Evolutionary conservation across 495 filamentous ascomycete species (phyloP).

Genomic region (Neurospora sp.): DNA sequence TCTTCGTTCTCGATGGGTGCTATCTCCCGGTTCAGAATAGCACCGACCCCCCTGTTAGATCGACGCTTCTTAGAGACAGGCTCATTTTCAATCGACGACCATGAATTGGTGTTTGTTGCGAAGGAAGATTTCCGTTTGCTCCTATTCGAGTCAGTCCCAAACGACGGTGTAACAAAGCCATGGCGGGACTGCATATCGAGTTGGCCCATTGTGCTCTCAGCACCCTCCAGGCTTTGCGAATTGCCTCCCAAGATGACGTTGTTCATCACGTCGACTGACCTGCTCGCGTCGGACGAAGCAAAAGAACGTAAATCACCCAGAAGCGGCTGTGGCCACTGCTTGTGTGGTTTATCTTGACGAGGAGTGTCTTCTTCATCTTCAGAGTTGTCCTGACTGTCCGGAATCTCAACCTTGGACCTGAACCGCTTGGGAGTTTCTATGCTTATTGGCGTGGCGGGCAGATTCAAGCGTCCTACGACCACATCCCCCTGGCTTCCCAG

Average conservation of each 20-base stretch:
- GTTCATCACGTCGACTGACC: slow-evolving; percentile 25
- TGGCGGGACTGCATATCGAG: slow-evolving; percentile 33
- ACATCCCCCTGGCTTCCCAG: slow-evolving; percentile 49
- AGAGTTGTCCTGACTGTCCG: slow-evolving; percentile 20
- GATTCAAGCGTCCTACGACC: slow-evolving; percentile 31
- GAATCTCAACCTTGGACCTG: slow-evolving; percentile 23
- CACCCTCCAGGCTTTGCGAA: slow-evolving; percentile 35
- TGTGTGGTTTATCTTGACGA: slow-evolving; percentile 10
- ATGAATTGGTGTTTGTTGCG: slow-evolving; percentile 28
- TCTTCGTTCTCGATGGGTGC: slow-evolving; percentile 19
- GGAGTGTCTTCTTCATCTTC: slow-evolving; percentile 7
- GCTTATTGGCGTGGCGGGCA: slow-evolving; percentile 26
- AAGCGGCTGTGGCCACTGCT: slow-evolving; percentile 9
- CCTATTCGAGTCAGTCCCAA: slow-evolving; percentile 12
- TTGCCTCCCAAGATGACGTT: slow-evolving; percentile 24
- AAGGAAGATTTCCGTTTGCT: slow-evolving; percentile 37
- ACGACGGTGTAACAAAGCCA: slow-evolving; percentile 15
- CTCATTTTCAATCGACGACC: slow-evolving; percentile 13
- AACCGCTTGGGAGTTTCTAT: slow-evolving; percentile 24
- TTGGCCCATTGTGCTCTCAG: slow-evolving; percentile 32
- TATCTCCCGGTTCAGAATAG: neutral
- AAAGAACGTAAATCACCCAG: slow-evolving; percentile 5
- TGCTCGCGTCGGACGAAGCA: slow-evolving; percentile 13
- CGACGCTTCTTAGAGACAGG: slow-evolving; percentile 38
- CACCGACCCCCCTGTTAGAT: slow-evolving; percentile 19